Evolutionary conservation across 768 basidiomycete genomes (phyloP).

Genomic region (Kwoniella botswanensis): DNA sequence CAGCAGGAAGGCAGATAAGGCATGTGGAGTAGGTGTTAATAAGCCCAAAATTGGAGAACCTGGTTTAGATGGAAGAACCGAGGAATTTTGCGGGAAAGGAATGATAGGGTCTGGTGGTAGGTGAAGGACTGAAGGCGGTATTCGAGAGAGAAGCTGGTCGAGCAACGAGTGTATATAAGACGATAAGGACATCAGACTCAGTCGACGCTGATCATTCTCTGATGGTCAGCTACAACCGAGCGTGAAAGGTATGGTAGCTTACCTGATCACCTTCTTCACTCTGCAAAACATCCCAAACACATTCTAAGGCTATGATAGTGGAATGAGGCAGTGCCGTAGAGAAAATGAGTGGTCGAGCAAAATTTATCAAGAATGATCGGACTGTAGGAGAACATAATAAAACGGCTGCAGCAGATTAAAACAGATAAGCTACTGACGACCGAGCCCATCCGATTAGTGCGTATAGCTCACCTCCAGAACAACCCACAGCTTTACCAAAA

Average conservation of each 20-base stretch:
- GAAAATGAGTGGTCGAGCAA: slow-evolving; percentile 87
- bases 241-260: slow-evolving; percentile 28
- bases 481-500: slow-evolving; percentile 88
- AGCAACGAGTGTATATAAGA: slow-evolving; percentile 55
- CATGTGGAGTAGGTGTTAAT: slow-evolving; percentile 74
- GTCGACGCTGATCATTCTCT: slow-evolving; percentile 28
- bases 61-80: slow-evolving; percentile 58
- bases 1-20: slow-evolving; percentile 71
- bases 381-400: slow-evolving; percentile 73
- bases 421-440: background rate
- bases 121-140: slow-evolving; percentile 20
- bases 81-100: background rate
- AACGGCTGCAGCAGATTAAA: slow-evolving; percentile 64
- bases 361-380: slow-evolving; percentile 85
- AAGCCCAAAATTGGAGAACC: slow-evolving; percentile 83
- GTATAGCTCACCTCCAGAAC: slow-evolving; percentile 75
- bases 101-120: slow-evolving; percentile 18
- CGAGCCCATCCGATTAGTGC: background rate
- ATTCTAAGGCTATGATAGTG: slow-evolving; percentile 74
- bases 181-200: slow-evolving; percentile 51
- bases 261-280: slow-evolving; percentile 71
- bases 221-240: too few relatives aligned
- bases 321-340: slow-evolving; percentile 82
- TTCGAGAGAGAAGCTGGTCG: slow-evolving; percentile 18
- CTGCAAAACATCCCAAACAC: slow-evolving; percentile 78